Conservation (phyloP, 306 rosid genomes). For the Vigna angularis region DNA sequence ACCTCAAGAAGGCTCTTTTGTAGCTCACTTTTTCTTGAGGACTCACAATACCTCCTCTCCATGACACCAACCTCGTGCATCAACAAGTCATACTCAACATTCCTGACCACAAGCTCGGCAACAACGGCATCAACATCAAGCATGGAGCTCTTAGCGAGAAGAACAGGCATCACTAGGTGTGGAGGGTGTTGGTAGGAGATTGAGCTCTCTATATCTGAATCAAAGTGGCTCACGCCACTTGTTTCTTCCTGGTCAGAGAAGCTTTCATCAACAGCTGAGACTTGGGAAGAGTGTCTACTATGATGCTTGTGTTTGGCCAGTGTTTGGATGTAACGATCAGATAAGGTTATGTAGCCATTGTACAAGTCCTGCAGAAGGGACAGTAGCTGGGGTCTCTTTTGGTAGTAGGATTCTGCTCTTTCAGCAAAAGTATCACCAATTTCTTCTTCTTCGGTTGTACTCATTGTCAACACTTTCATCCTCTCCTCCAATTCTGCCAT, state of each 20-base stretch:
- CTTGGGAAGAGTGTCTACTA: constrained; percentile 62
- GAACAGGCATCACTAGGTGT: not conserved
- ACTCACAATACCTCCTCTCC: constrained; percentile 67
- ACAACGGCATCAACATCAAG: constrained; percentile 54
- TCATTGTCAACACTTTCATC: constrained; percentile 63
- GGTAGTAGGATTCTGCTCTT: constrained; percentile 91
- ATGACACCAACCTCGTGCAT: constrained; percentile 59
- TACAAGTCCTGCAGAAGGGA: constrained; percentile 80
- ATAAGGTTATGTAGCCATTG: constrained; percentile 79
- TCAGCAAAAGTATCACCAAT: constrained; percentile 77
- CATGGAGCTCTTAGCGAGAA: not conserved
- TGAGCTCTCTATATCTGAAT: constrained; percentile 84
- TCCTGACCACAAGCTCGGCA: constrained; percentile 79
- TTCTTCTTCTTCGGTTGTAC: constrained; percentile 53
- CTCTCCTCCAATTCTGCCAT: constrained; percentile 84
- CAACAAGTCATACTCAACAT: constrained; percentile 68
- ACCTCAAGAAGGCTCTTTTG: constrained; percentile 93
- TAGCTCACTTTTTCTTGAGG: constrained; percentile 73
- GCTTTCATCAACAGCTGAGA: constrained; percentile 54
- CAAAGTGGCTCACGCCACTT: constrained; percentile 55
- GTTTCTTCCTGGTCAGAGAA: constrained; percentile 63
- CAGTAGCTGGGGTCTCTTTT: constrained; percentile 84
- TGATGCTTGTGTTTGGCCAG: constrained; percentile 61
- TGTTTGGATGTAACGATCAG: constrained; percentile 79
- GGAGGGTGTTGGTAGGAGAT: constrained; percentile 68